phyloP scores from a whole-genome alignment of 129 eudicot genomes.

The Centrapalus pauciflorus region DNA sequence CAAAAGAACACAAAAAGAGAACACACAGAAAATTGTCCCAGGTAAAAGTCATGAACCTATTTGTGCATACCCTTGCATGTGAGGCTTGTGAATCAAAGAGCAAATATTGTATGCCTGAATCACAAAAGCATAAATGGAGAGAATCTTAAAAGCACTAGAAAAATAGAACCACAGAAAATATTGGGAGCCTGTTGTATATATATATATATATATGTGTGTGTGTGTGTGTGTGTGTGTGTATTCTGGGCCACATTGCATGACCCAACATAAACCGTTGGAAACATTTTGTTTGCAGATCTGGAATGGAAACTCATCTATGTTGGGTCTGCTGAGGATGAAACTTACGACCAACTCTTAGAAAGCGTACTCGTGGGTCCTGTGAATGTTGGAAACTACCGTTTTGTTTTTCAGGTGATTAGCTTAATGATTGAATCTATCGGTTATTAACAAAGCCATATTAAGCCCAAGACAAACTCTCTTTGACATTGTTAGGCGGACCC shows the following conservation, averaged over 20 bases:
- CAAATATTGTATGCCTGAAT: neutral
- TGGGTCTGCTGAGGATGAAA: constrained; percentile 97
- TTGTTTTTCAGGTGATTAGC: constrained; percentile 79
- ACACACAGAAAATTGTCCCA: no score
- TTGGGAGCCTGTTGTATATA: no score
- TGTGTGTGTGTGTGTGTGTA: no score
- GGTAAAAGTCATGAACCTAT: neutral
- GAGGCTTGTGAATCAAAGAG: neutral
- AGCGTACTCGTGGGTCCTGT: constrained; percentile 98
- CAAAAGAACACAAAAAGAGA: no score
- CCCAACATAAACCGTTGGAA: neutral
- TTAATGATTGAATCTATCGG: neutral
- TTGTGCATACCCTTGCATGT: neutral
- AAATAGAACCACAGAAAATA: neutral
- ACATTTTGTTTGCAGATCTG: constrained; percentile 47
- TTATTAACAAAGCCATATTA: neutral
- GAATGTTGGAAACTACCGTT: constrained; percentile 86
- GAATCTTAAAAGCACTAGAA: neutral
- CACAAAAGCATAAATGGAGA: neutral
- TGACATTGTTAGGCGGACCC: constrained; percentile 70
- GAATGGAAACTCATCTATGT: constrained; percentile 97
- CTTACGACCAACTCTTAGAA: constrained; percentile 87
- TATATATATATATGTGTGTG: no score
- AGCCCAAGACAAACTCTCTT: neutral
- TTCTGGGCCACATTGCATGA: neutral